Base-by-base conservation (phyloP, 768 basidiomycete species). In the Myochromella boudieri region DNA sequence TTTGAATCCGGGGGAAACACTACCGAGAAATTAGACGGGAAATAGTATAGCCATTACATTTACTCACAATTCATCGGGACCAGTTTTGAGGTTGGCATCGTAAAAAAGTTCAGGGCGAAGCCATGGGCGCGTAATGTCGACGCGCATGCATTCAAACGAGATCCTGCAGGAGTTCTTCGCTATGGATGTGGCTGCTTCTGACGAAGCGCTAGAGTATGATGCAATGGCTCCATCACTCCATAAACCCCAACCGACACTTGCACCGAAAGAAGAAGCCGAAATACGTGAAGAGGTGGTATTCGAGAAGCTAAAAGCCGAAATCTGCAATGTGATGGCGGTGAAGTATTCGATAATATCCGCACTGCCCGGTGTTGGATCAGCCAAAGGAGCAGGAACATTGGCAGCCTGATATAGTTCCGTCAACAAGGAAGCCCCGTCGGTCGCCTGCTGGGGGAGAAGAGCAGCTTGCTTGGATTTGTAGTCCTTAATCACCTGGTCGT, bases 131-230 rank as follows among this genome's bases (percentile, higher is more conserved):
- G 12, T 17, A 31, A 46, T 39, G 26, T 46, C 45, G 18, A 46
- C 45, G 21, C 45, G 37, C 45, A 46, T 46, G 27, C 45, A 46
- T 14, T 46, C 45, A 21, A 46, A 46, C 1, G 45, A 39, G 8
- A 46, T 32, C 27, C 39, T 46, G 37, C 45, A 46, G 2, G 37
- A 31, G 37, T 46, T 46, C 26, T 46, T 46, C 6, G 45, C 45
- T 37, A 46, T 46, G 3, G 25, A n/a, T 3, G 45, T 24, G 6
- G 24, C 25, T 3, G 45, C 27, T 7, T 46, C 17, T 10, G 37
- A 29, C 2, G 27, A 29, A 15, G 45, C n/a, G 7, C 24, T 37
- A 9, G 45, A 46, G 26, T 27, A 12, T 1, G 44, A 37, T 8
- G 15, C 33, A 14, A 10, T n/a, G 25, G 33, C 33, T 12, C 44